These are phyloP conservation scores for Acmispon strigosus DNA, from an alignment of 306 rosid species.

Conservation along the genomic window DNA sequence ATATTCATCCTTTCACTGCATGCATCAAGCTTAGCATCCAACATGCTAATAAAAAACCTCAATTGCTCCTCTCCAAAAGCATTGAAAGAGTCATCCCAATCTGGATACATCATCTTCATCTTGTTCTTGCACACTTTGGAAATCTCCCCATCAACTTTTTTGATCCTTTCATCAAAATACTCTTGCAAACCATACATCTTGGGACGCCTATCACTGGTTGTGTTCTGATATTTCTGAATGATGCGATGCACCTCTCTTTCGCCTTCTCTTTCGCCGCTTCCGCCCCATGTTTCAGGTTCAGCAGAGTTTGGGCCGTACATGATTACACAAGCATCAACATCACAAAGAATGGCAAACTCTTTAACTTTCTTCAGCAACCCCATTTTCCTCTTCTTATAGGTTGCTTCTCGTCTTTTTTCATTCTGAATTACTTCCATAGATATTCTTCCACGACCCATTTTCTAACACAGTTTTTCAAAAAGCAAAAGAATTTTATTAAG, in stretches of 20 bases:
- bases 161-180: background rate
- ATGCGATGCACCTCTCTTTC: background rate
- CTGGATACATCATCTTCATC: background rate
- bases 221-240: background rate
- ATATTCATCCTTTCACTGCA: background rate
- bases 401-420: background rate
- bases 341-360: background rate
- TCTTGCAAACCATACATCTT: background rate
- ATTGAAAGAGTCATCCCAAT: background rate
- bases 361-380: background rate
- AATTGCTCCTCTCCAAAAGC: background rate
- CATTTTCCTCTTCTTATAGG: background rate
- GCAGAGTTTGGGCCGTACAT: background rate
- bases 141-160: background rate
- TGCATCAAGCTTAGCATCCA: background rate
- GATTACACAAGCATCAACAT: background rate
- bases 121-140: background rate
- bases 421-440: background rate
- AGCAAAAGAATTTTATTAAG: too few relatives aligned
- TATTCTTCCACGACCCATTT: slow-evolving; percentile 11
- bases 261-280: background rate
- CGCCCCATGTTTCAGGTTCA: background rate
- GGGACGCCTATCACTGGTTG: background rate
- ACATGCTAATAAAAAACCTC: background rate
- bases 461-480: background rate